Conservation (phyloP, 1,139 yeast genomes). For the Geotrichum candidum region DNA sequence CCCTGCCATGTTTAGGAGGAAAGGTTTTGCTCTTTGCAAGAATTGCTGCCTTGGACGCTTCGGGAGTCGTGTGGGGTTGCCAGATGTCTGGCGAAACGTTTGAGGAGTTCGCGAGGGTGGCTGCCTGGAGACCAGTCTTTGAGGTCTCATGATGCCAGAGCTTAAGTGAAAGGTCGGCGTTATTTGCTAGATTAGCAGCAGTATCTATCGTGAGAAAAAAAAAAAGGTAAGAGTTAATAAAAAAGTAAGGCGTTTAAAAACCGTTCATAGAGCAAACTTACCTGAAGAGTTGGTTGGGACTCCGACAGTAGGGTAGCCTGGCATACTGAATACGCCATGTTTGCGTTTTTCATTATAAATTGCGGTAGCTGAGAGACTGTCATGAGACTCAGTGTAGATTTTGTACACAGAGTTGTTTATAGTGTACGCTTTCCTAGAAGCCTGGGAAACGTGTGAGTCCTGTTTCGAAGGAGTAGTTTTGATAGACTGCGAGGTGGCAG, state of each 20-base stretch:
- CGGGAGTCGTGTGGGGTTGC: conserved; percentile 30
- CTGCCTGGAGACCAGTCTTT: conserved; percentile 36
- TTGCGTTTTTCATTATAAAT: conserved; percentile 69
- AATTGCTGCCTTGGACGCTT: conserved; percentile 46
- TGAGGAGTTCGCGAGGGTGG: conserved; percentile 33
- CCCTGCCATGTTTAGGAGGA: conserved; percentile 15
- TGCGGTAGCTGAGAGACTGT: conserved; percentile 38
- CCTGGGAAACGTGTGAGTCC: conserved; percentile 7
- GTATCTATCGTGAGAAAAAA: conserved; percentile 20
- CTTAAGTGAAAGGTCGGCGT: conserved; percentile 33
- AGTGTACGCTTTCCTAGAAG: conserved; percentile 6
- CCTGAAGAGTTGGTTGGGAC: conserved; percentile 41
- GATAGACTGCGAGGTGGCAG: conserved; percentile 14
- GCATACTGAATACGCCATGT: conserved; percentile 68
- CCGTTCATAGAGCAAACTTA: conserved; percentile 3
- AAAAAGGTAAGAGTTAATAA: conserved; percentile 9
- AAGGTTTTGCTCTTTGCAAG: conserved; percentile 38
- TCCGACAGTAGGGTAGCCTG: conserved; percentile 64
- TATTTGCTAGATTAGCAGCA: conserved; percentile 37
- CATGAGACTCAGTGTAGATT: conserved; percentile 17
- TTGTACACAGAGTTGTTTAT: conserved; percentile 16
- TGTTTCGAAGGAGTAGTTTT: conserved; percentile 2
- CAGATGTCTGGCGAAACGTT: conserved; percentile 31
- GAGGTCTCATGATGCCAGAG: conserved; percentile 35
- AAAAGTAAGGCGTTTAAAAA: neutral